Percentiles rank a stretch among this genome's conserved stretches.
Evolutionary conservation across 257 asterid species (phyloP).

Genomic region (Sherardia arvensis): DNA sequence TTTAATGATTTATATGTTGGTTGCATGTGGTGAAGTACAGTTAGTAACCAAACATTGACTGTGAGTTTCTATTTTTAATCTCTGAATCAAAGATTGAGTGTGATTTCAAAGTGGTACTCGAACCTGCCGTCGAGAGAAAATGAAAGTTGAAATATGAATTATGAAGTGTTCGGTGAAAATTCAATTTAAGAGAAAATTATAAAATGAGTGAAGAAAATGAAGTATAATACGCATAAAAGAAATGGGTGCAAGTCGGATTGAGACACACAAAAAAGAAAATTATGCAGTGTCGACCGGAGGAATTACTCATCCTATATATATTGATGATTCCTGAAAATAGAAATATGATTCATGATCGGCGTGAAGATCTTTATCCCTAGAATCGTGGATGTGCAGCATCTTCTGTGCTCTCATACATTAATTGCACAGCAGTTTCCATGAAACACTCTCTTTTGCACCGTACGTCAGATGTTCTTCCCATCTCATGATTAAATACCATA

Average conservation of each 20-base stretch:
- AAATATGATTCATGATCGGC: not conserved
- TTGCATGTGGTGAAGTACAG: not conserved
- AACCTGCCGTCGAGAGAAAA: too few relatives aligned
- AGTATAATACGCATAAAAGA: too few relatives aligned
- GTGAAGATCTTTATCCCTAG: conserved; percentile 3
- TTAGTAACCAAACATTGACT: not conserved
- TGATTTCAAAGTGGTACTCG: not conserved
- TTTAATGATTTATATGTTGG: not conserved
- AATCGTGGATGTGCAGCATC: not conserved
- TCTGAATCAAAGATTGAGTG: not conserved
- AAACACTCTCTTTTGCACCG: not conserved
- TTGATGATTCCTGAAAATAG: not conserved
- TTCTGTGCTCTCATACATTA: not conserved
- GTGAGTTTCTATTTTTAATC: not conserved
- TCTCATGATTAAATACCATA: not conserved
- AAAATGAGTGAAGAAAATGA: too few relatives aligned
- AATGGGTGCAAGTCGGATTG: too few relatives aligned
- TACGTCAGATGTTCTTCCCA: not conserved
- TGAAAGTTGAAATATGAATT: too few relatives aligned
- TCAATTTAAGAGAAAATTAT: too few relatives aligned
- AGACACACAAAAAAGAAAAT: too few relatives aligned
- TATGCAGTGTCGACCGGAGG: too few relatives aligned
- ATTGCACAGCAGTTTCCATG: not conserved
- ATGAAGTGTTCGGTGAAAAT: too few relatives aligned
- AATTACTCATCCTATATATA: not conserved